These are phyloP conservation scores for Jamesozyma hellenica DNA, from an alignment of 805 yeast genomes.

Conservation along the genomic window DNA sequence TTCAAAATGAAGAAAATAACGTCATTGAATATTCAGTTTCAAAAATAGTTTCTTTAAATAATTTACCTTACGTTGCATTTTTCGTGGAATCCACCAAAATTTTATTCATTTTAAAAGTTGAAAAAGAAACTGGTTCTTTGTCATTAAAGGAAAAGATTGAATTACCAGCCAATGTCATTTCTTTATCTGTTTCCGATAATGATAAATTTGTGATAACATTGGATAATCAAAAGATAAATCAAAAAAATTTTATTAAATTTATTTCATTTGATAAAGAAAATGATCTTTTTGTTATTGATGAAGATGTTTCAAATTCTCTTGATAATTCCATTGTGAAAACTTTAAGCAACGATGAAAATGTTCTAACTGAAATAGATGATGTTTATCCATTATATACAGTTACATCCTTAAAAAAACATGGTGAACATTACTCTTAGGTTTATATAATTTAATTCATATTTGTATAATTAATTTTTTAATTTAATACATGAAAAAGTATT, in stretches of 20 bases:
- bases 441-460: not conserved
- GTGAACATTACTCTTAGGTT: slow-evolving; percentile 35
- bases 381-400: slow-evolving; percentile 42
- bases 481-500: no score
- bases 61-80: slow-evolving; percentile 32
- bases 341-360: slow-evolving; percentile 23
- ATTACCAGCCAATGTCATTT: slow-evolving; percentile 24
- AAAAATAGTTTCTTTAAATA: slow-evolving; percentile 31
- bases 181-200: slow-evolving; percentile 18
- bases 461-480: not conserved
- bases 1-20: slow-evolving; percentile 41
- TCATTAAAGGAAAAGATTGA: slow-evolving; percentile 24
- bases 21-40: slow-evolving; percentile 45
- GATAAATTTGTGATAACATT: slow-evolving; percentile 30
- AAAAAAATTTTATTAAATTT: slow-evolving; percentile 13
- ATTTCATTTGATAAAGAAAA: slow-evolving; percentile 14
- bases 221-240: slow-evolving; percentile 22
- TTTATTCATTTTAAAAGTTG: slow-evolving; percentile 28
- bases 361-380: slow-evolving; percentile 30
- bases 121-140: slow-evolving; percentile 13
- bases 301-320: slow-evolving; percentile 11
- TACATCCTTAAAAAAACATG: slow-evolving; percentile 47
- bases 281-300: slow-evolving; percentile 17
- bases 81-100: slow-evolving; percentile 44
- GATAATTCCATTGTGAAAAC: slow-evolving; percentile 15